These are phyloP conservation scores for Aspergillus latus DNA, from an alignment of 2,329 filamentous ascomycete genomes.

Conservation along the genomic window DNA sequence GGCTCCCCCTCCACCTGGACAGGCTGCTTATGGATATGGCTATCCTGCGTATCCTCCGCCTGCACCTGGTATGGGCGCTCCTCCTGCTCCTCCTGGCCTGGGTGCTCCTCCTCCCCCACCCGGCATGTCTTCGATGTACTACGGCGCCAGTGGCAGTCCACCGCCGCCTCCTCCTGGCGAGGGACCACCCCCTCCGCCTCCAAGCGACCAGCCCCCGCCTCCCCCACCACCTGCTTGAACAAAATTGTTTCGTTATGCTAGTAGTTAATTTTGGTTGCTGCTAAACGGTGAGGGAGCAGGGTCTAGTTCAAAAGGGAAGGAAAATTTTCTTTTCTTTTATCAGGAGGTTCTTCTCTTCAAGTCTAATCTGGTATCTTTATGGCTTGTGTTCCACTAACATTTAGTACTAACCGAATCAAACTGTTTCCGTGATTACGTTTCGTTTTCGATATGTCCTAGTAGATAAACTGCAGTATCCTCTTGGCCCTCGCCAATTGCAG, in stretches of 20 bases:
- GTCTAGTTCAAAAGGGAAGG: neutral
- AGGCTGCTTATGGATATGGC: slow-evolving; percentile 58
- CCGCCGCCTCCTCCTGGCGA: slow-evolving; percentile 45
- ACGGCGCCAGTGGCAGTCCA: slow-evolving; percentile 38
- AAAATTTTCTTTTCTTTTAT: neutral
- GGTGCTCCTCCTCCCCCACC: slow-evolving; percentile 46
- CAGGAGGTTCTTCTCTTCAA: neutral
- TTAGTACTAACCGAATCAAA: slow-evolving; percentile 3
- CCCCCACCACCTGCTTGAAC: slow-evolving; percentile 57
- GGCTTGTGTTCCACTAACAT: slow-evolving; percentile 2
- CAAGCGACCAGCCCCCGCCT: slow-evolving; percentile 61
- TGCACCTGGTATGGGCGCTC: slow-evolving; percentile 51
- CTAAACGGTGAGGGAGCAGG: slow-evolving; percentile 3
- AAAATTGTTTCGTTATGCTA: neutral
- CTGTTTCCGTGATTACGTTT: neutral
- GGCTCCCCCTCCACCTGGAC: slow-evolving; percentile 43
- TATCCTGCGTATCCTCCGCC: slow-evolving; percentile 50
- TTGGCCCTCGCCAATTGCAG: neutral
- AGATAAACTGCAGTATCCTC: neutral
- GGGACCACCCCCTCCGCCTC: slow-evolving; percentile 46
- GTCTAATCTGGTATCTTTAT: neutral
- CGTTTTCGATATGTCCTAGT: neutral
- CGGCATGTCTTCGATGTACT: slow-evolving; percentile 44
- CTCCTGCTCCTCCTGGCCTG: slow-evolving; percentile 53
- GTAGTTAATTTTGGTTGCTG: neutral